Conservation (phyloP, 305 asterid species). For the Fraxinus sp. region DNA sequence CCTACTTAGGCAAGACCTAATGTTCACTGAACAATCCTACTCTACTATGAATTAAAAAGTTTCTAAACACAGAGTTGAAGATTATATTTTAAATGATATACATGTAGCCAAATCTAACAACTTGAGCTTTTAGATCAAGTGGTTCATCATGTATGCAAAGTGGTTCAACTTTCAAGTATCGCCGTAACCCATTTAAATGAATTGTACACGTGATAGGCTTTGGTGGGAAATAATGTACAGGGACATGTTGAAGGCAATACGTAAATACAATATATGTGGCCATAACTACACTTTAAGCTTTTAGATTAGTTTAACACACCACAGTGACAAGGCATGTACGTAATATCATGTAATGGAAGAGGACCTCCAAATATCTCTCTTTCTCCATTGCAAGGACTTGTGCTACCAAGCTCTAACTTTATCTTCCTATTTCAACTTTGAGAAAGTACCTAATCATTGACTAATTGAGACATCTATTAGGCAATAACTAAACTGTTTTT, state of each 20-base stretch:
- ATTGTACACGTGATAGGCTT: background rate
- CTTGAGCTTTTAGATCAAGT: background rate
- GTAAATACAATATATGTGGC: background rate
- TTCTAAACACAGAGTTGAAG: background rate
- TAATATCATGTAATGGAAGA: background rate
- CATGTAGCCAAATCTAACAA: background rate
- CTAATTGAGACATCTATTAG: background rate
- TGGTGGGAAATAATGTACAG: background rate
- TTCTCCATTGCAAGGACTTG: background rate
- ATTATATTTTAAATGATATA: background rate
- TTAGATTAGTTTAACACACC: background rate
- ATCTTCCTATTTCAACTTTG: constrained; percentile 10
- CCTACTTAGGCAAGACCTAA: background rate
- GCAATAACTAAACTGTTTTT: background rate
- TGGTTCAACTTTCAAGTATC: background rate
- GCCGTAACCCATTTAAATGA: background rate
- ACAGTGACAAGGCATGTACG: background rate
- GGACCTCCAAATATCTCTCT: constrained; percentile 3
- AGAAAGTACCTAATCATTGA: background rate
- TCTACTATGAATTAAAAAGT: background rate
- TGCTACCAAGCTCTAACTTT: constrained; percentile 13
- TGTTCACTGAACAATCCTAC: background rate
- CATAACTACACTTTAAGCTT: background rate
- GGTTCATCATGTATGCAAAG: background rate
- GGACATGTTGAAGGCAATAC: background rate